phyloP scores from a whole-genome alignment of 441 rosid genomes.

The Syzygium malaccense region DNA sequence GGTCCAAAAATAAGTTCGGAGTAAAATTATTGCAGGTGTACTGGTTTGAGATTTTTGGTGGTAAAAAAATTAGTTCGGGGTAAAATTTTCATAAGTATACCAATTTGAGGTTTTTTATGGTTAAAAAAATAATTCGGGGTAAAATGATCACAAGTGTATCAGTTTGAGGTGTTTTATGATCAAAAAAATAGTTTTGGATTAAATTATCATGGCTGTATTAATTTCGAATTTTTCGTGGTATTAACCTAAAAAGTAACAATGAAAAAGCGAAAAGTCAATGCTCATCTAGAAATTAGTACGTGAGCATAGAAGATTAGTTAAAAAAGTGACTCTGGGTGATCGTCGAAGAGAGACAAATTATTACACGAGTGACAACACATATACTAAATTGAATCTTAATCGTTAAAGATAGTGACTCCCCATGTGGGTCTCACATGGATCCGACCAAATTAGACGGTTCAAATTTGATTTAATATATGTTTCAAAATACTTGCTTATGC shows the following conservation, averaged over 20 bases:
- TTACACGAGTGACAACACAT: background rate
- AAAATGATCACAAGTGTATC: too few species aligned
- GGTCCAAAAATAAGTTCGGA: too few species aligned
- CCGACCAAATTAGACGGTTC: background rate
- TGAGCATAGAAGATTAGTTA: background rate
- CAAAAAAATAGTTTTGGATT: too few species aligned
- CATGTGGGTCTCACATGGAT: background rate
- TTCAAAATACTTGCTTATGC: background rate
- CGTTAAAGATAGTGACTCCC: background rate
- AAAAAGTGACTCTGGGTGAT: background rate
- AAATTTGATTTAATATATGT: background rate
- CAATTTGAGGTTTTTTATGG: fast-evolving
- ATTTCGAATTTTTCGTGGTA: too few species aligned
- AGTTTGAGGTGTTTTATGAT: fast-evolving
- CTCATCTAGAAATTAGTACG: background rate
- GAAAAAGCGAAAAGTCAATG: background rate
- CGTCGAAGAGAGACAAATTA: background rate
- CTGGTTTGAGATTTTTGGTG: too few species aligned
- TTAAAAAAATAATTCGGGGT: too few species aligned
- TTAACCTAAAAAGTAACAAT: background rate
- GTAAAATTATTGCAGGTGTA: too few species aligned
- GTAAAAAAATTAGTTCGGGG: too few species aligned
- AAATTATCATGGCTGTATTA: too few species aligned
- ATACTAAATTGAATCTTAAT: background rate
- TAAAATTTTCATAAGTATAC: too few species aligned